phyloP scores from a whole-genome alignment of 805 yeast species.

The Helenozyma rhizophorensis region DNA sequence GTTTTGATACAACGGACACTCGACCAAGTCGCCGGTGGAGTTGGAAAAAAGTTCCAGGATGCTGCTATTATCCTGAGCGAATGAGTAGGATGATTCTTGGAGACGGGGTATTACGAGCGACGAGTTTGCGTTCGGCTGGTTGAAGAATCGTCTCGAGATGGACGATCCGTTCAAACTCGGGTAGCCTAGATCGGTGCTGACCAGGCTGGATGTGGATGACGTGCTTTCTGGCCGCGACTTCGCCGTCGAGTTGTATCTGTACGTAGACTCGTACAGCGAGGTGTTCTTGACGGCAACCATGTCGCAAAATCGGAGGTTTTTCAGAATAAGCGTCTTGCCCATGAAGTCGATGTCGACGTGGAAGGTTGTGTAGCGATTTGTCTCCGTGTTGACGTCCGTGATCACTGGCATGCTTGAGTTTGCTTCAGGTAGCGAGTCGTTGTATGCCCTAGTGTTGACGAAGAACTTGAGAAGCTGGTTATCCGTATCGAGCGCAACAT shows the following conservation, averaged over 20 bases:
- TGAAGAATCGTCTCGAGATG: no score
- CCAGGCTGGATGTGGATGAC: background rate
- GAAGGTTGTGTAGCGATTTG: conserved; percentile 47
- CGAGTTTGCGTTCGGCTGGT: no score
- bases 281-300: conserved; percentile 35
- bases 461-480: conserved; percentile 28
- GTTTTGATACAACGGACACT: conserved; percentile 35
- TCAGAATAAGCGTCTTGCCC: conserved; percentile 38
- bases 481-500: conserved; percentile 32
- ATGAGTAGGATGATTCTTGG: background rate
- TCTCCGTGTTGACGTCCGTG: conserved; percentile 39
- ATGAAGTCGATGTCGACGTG: conserved; percentile 42
- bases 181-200: conserved; percentile 3
- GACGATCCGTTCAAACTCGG: no score
- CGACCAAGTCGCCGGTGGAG: conserved; percentile 22
- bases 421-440: conserved; percentile 1
- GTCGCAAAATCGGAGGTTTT: conserved; percentile 43
- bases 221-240: background rate
- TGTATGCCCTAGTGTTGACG: conserved; percentile 27
- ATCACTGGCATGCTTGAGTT: conserved; percentile 19
- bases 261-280: conserved; percentile 19
- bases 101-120: no score
- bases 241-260: conserved; percentile 16
- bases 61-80: conserved; percentile 14
- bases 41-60: conserved; percentile 20